Evolutionary conservation across 1,284 basidiomycete species (phyloP), one percentile per base, ranked within the genome.

Genomic region (Puccinia triticina): DNA sequence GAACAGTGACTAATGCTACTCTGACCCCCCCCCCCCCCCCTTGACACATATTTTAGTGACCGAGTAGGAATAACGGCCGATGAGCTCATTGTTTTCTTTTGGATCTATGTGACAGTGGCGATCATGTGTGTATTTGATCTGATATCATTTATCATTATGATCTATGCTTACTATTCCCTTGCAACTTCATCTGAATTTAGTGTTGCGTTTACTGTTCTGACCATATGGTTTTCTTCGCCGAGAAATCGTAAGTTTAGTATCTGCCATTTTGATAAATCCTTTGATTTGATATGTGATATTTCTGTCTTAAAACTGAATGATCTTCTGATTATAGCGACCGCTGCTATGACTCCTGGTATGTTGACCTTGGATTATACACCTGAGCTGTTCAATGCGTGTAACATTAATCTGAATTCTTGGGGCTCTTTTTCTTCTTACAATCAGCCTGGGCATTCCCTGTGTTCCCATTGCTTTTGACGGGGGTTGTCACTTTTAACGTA

Each of bases 401-500:
- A 46, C 46, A 61, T 14, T 53, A 2, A 34, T 21, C 14, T 66
- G 1, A n/a, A 46, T 53, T 23, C 11, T 18, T 18, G 26, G 14
- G 2, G 26, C 29, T 26, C n/a, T 29, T 40, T n/a, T 46, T 32
- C 26, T 67, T 53, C 23, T 26, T 18, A 29, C 26, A 50, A 32
- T 59, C 14, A 72, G 77, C 77, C 34, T 80, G 77, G 77, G 77
- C 77, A 1, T 80, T 80, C 40, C 77, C 67, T 46, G 50, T 80
- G 23, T 80, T 80, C 67, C 77, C 77, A 32, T 48, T 80, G 50
- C 53, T 80, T 40, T 80, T 80, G 48, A 59, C 67, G 4, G 77
- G 77, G 14, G 67, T 80, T 21, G 77, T 80, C 37, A 67, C 77
- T 29, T 50, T 61, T 29, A 53, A 72, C 55, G 50, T 71, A 40